A percentile compares a stretch with the other conserved stretches of the same genome.
phyloP scores from a whole-genome alignment of 2,329 filamentous ascomycete genomes.

The Aspergillus chevalieri region DNA sequence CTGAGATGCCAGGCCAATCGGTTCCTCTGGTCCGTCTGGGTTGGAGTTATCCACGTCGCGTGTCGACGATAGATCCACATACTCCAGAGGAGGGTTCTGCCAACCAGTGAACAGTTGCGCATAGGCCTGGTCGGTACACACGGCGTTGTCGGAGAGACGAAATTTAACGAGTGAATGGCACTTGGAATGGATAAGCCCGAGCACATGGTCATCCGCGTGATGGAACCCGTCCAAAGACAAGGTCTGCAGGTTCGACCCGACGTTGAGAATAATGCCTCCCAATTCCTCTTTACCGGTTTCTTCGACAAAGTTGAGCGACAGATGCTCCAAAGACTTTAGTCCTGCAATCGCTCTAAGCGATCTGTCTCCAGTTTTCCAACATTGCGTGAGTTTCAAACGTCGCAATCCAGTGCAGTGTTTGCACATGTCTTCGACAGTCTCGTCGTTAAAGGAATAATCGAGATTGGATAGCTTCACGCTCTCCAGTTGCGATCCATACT shows the following conservation, averaged over 20 bases:
- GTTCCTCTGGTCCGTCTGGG: slow-evolving; percentile 56
- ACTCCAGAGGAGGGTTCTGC: slow-evolving; percentile 64
- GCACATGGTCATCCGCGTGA: slow-evolving; percentile 61
- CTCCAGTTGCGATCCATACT: slow-evolving; percentile 60
- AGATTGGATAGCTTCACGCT: slow-evolving; percentile 75
- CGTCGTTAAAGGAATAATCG: slow-evolving; percentile 72
- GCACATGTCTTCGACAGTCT: slow-evolving; percentile 58
- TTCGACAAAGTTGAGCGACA: slow-evolving; percentile 63
- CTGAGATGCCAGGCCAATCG: slow-evolving; percentile 65
- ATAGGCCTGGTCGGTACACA: slow-evolving; percentile 70
- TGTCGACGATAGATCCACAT: slow-evolving; percentile 69
- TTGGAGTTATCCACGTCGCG: slow-evolving; percentile 68
- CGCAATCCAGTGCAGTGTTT: slow-evolving; percentile 61
- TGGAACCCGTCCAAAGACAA: slow-evolving; percentile 68
- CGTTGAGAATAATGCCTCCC: slow-evolving; percentile 52
- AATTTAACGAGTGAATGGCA: slow-evolving; percentile 68
- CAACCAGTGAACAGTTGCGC: slow-evolving; percentile 67
- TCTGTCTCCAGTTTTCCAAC: slow-evolving; percentile 63
- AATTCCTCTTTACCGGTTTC: slow-evolving; percentile 54
- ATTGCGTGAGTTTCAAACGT: slow-evolving; percentile 74
- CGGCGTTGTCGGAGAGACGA: slow-evolving; percentile 70
- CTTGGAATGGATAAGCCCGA: slow-evolving; percentile 63
- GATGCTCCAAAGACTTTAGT: slow-evolving; percentile 61
- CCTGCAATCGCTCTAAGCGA: slow-evolving; percentile 61
- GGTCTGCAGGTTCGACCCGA: slow-evolving; percentile 65